Conservation (phyloP, 2,329 filamentous ascomycete species). For the Hypoxylon sp. region DNA sequence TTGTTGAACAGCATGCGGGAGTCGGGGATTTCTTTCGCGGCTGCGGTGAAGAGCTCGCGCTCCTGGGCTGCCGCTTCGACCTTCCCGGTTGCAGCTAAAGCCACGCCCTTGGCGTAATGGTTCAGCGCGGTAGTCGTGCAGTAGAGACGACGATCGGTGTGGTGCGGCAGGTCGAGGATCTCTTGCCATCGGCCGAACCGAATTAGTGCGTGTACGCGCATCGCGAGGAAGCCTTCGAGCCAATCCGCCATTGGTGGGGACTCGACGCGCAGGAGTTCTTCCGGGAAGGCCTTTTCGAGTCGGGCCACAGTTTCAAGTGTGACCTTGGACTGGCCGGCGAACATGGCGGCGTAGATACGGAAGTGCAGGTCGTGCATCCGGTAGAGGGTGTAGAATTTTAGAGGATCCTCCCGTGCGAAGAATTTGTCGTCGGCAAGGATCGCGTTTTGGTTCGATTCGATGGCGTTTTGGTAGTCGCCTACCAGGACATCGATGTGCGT, state of each 20-base stretch:
- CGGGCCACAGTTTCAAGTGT: constrained; percentile 72
- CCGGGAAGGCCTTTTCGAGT: constrained; percentile 75
- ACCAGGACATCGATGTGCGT: constrained; percentile 81
- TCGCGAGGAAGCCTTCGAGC: constrained; percentile 78
- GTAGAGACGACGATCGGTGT: constrained; percentile 73
- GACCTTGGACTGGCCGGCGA: constrained; percentile 74
- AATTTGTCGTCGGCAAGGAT: constrained; percentile 78
- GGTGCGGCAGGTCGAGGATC: constrained; percentile 70
- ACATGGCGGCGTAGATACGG: constrained; percentile 83
- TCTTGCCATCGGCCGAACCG: constrained; percentile 82
- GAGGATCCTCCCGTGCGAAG: constrained; percentile 69
- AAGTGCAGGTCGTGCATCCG: constrained; percentile 83
- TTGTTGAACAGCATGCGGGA: constrained; percentile 80
- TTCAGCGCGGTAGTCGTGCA: constrained; percentile 78
- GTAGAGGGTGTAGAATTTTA: constrained; percentile 85
- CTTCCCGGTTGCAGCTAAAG: constrained; percentile 71
- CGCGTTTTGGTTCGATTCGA: constrained; percentile 76
- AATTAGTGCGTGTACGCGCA: constrained; percentile 78
- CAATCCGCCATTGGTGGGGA: constrained; percentile 84
- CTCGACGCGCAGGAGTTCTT: constrained; percentile 73
- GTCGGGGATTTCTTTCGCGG: constrained; percentile 67
- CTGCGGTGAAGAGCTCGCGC: constrained; percentile 65
- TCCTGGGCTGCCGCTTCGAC: constrained; percentile 69
- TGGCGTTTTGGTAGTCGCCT: constrained; percentile 78
- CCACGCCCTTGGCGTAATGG: constrained; percentile 78